These are phyloP conservation scores for Triticum turgidum DNA, from an alignment of 176 grass and related monocot genomes.

Conservation along the genomic window DNA sequence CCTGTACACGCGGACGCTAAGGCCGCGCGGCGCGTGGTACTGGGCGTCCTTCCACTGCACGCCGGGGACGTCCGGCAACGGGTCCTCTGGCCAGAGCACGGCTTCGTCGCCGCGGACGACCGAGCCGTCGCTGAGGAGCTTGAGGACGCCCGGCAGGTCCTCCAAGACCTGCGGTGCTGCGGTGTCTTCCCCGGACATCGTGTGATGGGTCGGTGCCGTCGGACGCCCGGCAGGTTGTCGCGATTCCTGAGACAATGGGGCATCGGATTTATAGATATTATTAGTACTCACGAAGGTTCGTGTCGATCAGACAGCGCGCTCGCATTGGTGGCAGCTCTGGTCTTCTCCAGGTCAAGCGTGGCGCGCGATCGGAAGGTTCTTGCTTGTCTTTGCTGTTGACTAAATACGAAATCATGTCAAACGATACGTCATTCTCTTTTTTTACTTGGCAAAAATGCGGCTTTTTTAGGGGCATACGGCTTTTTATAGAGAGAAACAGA, in stretches of 20 bases:
- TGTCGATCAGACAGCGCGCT: too few relatives aligned
- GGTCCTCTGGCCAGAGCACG: background rate
- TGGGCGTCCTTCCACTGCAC: slow-evolving; percentile 36
- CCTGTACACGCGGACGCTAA: slow-evolving; percentile 28
- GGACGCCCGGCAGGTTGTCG: too few relatives aligned
- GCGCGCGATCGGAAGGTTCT: background rate
- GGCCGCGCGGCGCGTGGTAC: slow-evolving; percentile 29
- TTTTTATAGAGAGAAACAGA: too few relatives aligned
- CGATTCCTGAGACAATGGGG: too few relatives aligned
- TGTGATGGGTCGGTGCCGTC: background rate
- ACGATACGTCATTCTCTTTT: too few relatives aligned
- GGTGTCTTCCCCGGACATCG: slow-evolving; percentile 22
- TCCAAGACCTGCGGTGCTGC: slow-evolving; percentile 23
- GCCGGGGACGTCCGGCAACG: slow-evolving; percentile 9
- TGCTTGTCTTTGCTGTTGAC: background rate
- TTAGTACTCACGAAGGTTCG: too few relatives aligned
- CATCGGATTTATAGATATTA: too few relatives aligned
- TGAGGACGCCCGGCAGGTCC: slow-evolving; percentile 19
- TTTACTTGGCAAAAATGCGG: too few relatives aligned
- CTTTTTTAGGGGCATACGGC: too few relatives aligned
- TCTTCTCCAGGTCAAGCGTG: background rate
- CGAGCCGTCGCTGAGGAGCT: slow-evolving; percentile 38
- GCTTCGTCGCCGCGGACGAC: slow-evolving; percentile 31
- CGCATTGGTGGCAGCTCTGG: too few relatives aligned
- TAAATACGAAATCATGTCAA: background rate